Conservation (phyloP, 257 asterid genomes). For the Osmanthus fragrans region DNA sequence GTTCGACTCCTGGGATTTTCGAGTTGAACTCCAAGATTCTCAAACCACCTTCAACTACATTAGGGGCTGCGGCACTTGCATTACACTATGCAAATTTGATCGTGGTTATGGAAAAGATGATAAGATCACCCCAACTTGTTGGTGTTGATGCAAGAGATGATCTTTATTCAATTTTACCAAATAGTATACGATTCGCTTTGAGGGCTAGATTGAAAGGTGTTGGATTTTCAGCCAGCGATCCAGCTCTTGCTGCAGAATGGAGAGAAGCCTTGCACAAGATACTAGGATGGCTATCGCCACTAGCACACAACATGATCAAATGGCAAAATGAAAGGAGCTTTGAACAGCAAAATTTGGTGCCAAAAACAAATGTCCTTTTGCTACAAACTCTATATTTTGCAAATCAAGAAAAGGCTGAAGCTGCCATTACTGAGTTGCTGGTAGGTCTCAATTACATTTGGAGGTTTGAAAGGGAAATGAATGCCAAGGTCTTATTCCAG, state of each 20-base stretch:
- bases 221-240: constrained; percentile 75
- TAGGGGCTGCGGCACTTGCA: constrained; percentile 83
- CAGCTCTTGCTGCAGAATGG: constrained; percentile 82
- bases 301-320: constrained; percentile 93
- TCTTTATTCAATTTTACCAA: constrained; percentile 79
- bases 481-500: constrained; percentile 70
- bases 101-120: constrained; percentile 87
- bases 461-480: constrained; percentile 97
- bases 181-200: constrained; percentile 56
- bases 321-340: constrained; percentile 98
- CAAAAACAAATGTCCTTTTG: constrained; percentile 63
- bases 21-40: constrained; percentile 52
- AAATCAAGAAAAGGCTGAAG: constrained; percentile 82
- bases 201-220: constrained; percentile 72
- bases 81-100: constrained; percentile 84
- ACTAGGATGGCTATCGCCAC: constrained; percentile 82
- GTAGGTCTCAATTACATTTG: constrained; percentile 93
- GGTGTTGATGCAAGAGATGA: constrained; percentile 93
- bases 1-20: constrained; percentile 35
- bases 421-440: constrained; percentile 93
- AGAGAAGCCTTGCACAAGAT: constrained; percentile 82
- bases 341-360: constrained; percentile 71
- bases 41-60: constrained; percentile 59
- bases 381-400: constrained; percentile 80
- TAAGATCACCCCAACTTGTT: constrained; percentile 74